These are phyloP conservation scores for Fomitopsis schrenkii DNA, from an alignment of 1,284 basidiomycete genomes.

Conservation along the genomic window DNA sequence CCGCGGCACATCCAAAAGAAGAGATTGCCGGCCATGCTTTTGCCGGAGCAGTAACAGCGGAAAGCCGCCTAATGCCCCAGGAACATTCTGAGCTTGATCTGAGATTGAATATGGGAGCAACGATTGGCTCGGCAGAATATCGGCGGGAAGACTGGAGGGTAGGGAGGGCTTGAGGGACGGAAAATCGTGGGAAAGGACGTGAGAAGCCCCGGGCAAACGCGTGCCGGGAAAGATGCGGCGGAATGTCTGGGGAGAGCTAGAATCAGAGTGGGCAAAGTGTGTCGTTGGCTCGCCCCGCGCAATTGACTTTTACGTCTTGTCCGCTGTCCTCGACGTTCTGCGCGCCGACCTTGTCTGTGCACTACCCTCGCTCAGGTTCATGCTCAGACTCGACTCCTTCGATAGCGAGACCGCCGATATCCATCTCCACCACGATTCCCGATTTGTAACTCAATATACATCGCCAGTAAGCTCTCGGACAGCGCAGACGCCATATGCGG, in stretches of 20 bases:
- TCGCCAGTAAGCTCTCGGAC: constrained; percentile 15
- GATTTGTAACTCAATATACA: constrained; percentile 16
- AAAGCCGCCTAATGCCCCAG: background rate
- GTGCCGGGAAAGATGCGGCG: constrained; percentile 2
- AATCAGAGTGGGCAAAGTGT: background rate
- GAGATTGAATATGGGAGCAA: background rate
- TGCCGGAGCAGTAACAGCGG: background rate
- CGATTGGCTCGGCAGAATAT: background rate
- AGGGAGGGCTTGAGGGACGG: background rate
- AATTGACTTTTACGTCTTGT: background rate
- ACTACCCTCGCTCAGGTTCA: constrained; percentile 5
- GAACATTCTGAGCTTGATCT: background rate
- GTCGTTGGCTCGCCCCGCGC: background rate
- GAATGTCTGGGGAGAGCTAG: background rate
- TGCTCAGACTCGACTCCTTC: constrained; percentile 14
- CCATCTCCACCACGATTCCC: constrained; percentile 20
- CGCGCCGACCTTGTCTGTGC: background rate
- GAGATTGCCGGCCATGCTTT: background rate
- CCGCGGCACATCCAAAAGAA: background rate
- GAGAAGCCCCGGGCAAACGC: background rate
- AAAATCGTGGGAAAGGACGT: background rate
- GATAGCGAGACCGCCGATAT: constrained; percentile 16
- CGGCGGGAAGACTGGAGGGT: background rate
- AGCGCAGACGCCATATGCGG: constrained; percentile 19
- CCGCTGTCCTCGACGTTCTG: background rate